Percentiles rank a stretch among this genome's conserved stretches.
phyloP scores from a whole-genome alignment of 169 alveolate species.

The Eimeria praecox region DNA sequence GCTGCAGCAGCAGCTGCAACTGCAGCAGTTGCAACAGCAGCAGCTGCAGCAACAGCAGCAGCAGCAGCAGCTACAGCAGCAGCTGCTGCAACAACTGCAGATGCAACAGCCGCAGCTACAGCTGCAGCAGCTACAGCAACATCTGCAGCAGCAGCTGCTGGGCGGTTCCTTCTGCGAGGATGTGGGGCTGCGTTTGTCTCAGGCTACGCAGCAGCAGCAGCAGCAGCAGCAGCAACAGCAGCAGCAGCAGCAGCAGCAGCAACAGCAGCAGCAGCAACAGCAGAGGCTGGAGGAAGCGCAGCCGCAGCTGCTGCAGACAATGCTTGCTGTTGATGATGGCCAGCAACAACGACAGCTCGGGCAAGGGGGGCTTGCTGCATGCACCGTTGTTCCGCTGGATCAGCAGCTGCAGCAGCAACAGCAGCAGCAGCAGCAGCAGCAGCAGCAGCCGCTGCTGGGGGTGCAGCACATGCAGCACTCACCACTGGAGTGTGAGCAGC shows the following conservation, averaged over 20 bases:
- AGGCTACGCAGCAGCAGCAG: background rate
- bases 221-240: background rate
- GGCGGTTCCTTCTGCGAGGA: background rate
- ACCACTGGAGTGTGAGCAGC: background rate
- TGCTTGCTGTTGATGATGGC: background rate
- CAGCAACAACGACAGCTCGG: background rate
- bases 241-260: background rate
- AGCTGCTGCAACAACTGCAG: constrained; percentile 3
- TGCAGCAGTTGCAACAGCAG: background rate
- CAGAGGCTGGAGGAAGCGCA: no score
- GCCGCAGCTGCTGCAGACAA: background rate
- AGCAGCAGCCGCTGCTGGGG: background rate
- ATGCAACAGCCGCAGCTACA: constrained; percentile 6
- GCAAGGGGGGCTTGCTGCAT: background rate
- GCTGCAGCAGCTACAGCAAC: background rate
- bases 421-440: constrained; percentile 12
- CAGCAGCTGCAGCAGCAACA: background rate
- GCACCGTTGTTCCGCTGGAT: background rate
- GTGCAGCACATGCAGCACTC: no score
- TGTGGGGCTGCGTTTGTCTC: background rate
- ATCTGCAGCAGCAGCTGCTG: background rate
- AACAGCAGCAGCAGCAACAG: constrained; percentile 26
- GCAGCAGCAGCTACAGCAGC: background rate
- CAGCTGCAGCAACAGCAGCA: constrained; percentile 21
- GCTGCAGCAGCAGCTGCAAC: background rate